Conservation (phyloP, 805 yeast species). For the Candida patagonica region DNA sequence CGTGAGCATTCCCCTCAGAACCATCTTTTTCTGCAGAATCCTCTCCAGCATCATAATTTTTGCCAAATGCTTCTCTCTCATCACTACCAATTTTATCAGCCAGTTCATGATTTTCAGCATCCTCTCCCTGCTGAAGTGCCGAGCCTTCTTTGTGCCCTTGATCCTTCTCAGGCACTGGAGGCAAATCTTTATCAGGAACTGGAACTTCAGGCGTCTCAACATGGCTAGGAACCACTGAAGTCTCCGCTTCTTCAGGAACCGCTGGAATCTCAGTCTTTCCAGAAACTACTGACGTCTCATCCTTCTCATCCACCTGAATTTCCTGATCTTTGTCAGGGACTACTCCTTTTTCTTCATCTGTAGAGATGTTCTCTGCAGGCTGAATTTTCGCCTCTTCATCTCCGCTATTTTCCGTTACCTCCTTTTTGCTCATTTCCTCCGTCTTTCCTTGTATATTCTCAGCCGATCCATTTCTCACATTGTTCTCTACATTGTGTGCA, state of each 20-base stretch:
- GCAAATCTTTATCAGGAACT: background rate
- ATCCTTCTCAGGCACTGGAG: constrained; percentile 1
- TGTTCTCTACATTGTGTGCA: constrained; percentile 1
- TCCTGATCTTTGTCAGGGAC: background rate
- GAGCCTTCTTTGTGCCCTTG: background rate
- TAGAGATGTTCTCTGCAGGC: too few species aligned
- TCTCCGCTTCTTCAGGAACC: constrained; percentile 3
- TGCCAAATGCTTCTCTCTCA: too few species aligned
- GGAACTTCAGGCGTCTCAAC: constrained; percentile 10
- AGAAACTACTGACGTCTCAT: constrained; percentile 4
- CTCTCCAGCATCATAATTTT: too few species aligned
- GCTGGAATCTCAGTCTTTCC: constrained; percentile 1
- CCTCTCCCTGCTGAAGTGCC: background rate
- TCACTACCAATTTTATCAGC: background rate
- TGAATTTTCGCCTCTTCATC: background rate
- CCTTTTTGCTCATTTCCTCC: background rate
- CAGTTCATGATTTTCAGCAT: background rate
- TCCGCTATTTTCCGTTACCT: background rate
- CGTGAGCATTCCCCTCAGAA: too few species aligned
- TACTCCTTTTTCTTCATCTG: constrained; percentile 1
- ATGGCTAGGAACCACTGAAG: constrained; percentile 1
- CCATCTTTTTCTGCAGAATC: too few species aligned
- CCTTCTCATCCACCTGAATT: constrained; percentile 6
- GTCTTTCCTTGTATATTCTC: background rate
- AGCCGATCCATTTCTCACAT: background rate